A percentile compares a stretch with the other conserved stretches of the same genome.
Conservation (phyloP, 192 early-diverging fungal genomes). For the Phlyctochytrium arcticum region DNA sequence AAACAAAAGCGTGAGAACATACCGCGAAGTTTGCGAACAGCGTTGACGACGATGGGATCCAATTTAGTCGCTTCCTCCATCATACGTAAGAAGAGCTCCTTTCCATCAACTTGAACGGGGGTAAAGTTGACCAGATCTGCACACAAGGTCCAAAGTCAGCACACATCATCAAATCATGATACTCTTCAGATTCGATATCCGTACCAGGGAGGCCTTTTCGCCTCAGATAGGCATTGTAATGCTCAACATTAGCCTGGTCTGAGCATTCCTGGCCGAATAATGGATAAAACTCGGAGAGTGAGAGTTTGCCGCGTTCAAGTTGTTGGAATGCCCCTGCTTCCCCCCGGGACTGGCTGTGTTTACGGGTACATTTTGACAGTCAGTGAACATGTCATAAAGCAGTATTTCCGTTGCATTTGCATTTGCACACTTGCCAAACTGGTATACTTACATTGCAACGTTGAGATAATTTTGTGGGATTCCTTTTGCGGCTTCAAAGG, state of each 20-base stretch:
- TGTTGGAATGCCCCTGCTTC: constrained; percentile 52
- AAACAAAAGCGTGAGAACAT: neutral
- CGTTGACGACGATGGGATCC: constrained; percentile 44
- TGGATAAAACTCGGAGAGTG: constrained; percentile 51
- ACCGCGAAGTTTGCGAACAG: constrained; percentile 47
- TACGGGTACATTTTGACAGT: too few species aligned
- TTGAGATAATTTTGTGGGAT: constrained; percentile 81
- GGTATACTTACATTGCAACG: constrained; percentile 58
- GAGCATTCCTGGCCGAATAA: constrained; percentile 59
- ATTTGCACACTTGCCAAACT: too few species aligned
- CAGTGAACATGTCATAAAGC: too few species aligned
- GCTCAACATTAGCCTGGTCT: constrained; percentile 33
- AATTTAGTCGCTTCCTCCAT: constrained; percentile 52
- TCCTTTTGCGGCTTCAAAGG: constrained; percentile 58
- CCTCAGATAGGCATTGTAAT: constrained; percentile 37
- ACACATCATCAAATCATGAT: too few species aligned
- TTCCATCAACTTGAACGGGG: constrained; percentile 55
- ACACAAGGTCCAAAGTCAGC: too few species aligned
- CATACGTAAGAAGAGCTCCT: constrained; percentile 57
- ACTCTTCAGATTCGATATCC: too few species aligned
- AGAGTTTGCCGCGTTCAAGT: constrained; percentile 61
- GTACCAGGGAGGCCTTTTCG: neutral
- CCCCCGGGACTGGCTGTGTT: constrained; percentile 35
- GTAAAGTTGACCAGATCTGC: too few species aligned
- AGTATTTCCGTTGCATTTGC: too few species aligned